Conservation (phyloP, 1,284 basidiomycete genomes). For the Schizophyllum commune region DNA sequence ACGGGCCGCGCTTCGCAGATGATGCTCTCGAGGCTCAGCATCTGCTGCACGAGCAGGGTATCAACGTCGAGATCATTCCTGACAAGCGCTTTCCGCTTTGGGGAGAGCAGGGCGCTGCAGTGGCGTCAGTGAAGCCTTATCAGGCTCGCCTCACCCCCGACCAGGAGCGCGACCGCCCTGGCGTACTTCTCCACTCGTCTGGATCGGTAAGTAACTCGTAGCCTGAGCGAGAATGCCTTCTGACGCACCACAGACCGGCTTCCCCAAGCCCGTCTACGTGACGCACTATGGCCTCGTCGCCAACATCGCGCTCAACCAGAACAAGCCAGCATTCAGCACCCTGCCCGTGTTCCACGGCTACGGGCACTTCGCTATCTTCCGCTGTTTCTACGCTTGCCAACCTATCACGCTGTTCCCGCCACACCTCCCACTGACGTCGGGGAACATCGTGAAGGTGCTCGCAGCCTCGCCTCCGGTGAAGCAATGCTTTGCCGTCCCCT, state of each 20-base stretch:
- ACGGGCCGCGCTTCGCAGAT: conserved; percentile 29
- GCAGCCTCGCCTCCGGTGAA: conserved; percentile 17
- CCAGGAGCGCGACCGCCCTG: conserved; percentile 33
- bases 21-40: conserved; percentile 26
- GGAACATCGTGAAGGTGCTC: conserved; percentile 35
- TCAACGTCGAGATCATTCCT: conserved; percentile 23
- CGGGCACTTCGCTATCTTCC: conserved; percentile 33
- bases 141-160: conserved; percentile 33
- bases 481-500: conserved; percentile 24
- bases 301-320: conserved; percentile 28
- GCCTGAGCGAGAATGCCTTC: not conserved
- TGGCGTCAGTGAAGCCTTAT: conserved; percentile 26
- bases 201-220: conserved; percentile 38
- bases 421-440: conserved; percentile 43
- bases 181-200: conserved; percentile 54
- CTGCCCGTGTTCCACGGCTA: conserved; percentile 40
- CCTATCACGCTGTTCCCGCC: conserved; percentile 45
- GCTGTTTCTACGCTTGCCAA: conserved; percentile 33
- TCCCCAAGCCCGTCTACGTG: conserved; percentile 37
- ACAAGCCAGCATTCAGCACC: conserved; percentile 38
- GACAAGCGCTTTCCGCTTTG: conserved; percentile 37
- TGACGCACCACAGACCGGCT: conserved; percentile 22
- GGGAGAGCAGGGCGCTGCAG: conserved; percentile 28
- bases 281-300: conserved; percentile 32
- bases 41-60: conserved; percentile 23